phyloP scores from a whole-genome alignment of 331 rosid species.

The Malus hybrid region DNA sequence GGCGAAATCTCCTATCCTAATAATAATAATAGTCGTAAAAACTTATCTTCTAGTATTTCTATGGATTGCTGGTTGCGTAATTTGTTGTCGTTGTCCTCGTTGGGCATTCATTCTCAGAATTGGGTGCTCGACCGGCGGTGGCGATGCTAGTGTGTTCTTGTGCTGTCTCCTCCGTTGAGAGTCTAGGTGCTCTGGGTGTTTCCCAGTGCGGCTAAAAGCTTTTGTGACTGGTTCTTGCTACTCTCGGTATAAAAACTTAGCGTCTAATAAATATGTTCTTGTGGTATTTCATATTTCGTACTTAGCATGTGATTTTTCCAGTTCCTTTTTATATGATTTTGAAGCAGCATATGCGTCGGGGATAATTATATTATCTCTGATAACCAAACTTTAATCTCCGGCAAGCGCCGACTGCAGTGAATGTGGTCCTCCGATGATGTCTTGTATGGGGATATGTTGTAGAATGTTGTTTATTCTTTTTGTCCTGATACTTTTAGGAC shows the following conservation, averaged over 20 bases:
- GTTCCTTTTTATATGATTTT: background rate
- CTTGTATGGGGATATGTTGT: background rate
- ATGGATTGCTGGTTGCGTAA: background rate
- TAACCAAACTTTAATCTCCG: background rate
- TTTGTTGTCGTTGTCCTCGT: background rate
- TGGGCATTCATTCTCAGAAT: slow-evolving; percentile 4
- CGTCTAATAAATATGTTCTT: background rate
- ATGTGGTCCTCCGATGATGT: background rate
- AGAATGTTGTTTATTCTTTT: too few species aligned
- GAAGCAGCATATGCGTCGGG: background rate
- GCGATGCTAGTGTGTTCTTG: background rate
- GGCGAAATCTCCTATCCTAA: background rate
- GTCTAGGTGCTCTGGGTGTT: background rate
- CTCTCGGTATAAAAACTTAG: background rate
- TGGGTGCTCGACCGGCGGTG: slow-evolving; percentile 48
- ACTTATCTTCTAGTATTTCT: background rate
- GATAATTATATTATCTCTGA: background rate
- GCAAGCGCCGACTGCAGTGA: background rate
- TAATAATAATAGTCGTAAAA: background rate
- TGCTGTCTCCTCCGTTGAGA: background rate
- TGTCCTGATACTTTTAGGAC: too few species aligned
- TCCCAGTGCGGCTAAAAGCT: background rate
- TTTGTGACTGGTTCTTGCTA: background rate
- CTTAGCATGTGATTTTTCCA: background rate
- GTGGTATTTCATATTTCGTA: too few species aligned